Evolutionary conservation across 2,329 filamentous ascomycete genomes (phyloP), one percentile per base, ranked within the genome.

Genomic region (Grosmannia clavigera): DNA sequence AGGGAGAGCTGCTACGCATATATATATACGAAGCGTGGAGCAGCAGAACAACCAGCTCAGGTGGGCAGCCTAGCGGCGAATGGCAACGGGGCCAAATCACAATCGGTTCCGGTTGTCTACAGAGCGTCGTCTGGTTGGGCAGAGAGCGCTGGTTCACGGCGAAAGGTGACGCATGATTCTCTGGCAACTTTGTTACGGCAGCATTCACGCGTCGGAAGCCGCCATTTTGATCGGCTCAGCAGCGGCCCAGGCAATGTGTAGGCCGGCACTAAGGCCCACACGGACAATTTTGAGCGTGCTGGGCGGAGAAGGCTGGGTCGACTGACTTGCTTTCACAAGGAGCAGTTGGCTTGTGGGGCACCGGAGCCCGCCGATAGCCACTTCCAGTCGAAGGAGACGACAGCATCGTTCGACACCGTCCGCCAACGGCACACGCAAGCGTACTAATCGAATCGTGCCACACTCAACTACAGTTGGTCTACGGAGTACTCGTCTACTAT

Each of bases 281-380:
- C 35, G 35, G 35, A n/a, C 33, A 38, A 25, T 3, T 19, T 11
- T 19, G 31, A 22, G 46, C 16, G 2, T 40, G 19, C 19, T 35
- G 29, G 31, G 52, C 52, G 27, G 52, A 51, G 48, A 51, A 51
- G 48, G 48, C 48, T 51, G 48, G 48, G 48, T 51, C 51, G 51
- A 33, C 11, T 31, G 12, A 29, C 6, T 27, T 27, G 12, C 43
- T 54, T 31, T 33, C 40, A 43, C 16, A 55, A 48, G 56, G 27
- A 52, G 40, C 22, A 33, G 31, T 16, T n/a, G 19, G 10, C 22
- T 52, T 12, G 60, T 63, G 61, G 63, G 46, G 61, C 58, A 52
- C 60, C 66, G 66, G 66, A 67, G 63, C 64, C 65, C 66, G 66
- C 64, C 66, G 65, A 66, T 51, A 55, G 61, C 66, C 65, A 66